Percentiles rank a stretch among this genome's conserved stretches.
These are phyloP conservation scores for Boletus rubropictus DNA, from an alignment of 768 basidiomycete genomes.

Conservation along the genomic window DNA sequence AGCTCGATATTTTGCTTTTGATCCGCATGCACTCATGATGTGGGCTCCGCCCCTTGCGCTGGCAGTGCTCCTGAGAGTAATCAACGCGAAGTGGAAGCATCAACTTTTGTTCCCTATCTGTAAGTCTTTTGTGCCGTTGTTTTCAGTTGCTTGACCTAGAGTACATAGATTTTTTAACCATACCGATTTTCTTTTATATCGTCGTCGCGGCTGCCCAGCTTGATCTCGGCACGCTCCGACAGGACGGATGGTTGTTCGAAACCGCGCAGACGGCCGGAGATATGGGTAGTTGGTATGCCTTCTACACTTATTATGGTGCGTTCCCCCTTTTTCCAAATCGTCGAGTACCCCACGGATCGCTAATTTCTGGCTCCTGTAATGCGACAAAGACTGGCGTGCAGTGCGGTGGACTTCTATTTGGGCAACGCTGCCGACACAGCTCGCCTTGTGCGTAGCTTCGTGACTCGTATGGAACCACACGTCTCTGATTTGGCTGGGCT, in stretches of 20 bases:
- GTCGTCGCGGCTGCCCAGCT: conserved; percentile 60
- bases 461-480: not conserved
- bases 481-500: conserved; percentile 22
- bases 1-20: conserved; percentile 62
- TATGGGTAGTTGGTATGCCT: conserved; percentile 67
- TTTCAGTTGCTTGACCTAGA: not conserved
- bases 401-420: conserved; percentile 65
- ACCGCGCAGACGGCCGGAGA: conserved; percentile 30
- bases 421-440: conserved; percentile 87
- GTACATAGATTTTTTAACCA: conserved; percentile 63
- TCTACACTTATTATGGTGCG: conserved; percentile 75
- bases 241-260: conserved; percentile 83
- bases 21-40: conserved; percentile 55
- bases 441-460: conserved; percentile 65
- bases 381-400: conserved; percentile 49
- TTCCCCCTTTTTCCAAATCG: not conserved
- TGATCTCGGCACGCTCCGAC: conserved; percentile 54
- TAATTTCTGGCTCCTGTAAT: not conserved
- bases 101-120: conserved; percentile 89
- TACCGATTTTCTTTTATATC: conserved; percentile 81
- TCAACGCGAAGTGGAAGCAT: conserved; percentile 77
- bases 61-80: conserved; percentile 69
- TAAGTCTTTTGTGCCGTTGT: conserved; percentile 32
- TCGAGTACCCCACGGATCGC: not conserved
- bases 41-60: conserved; percentile 79